These are phyloP conservation scores for Aspergillus sp. DNA, from an alignment of 2,329 filamentous ascomycete genomes.

Conservation along the genomic window DNA sequence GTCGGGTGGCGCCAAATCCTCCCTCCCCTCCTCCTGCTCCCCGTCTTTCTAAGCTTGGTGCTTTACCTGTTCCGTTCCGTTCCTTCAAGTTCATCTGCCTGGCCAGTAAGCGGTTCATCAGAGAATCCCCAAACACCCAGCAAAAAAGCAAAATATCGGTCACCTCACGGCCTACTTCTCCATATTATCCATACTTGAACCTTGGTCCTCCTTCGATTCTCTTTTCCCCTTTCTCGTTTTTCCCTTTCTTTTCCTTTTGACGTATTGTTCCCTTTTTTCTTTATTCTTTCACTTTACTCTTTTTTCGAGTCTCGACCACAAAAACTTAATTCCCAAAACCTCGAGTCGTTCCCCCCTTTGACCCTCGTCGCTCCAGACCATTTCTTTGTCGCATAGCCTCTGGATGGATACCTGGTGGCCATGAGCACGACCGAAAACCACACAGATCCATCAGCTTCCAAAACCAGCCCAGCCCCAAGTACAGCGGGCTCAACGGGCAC, in stretches of 20 bases:
- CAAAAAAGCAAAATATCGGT: neutral
- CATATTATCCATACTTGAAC: slow-evolving; percentile 6
- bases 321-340: neutral
- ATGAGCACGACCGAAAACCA: slow-evolving; percentile 39
- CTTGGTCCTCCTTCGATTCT: slow-evolving; percentile 11
- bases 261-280: slow-evolving; percentile 12
- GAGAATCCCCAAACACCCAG: neutral
- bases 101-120: neutral
- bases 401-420: slow-evolving; percentile 35
- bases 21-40: slow-evolving; percentile 1
- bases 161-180: neutral
- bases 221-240: slow-evolving; percentile 10
- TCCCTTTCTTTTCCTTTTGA: neutral
- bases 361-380: slow-evolving; percentile 4
- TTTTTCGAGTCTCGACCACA: too few species aligned
- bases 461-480: slow-evolving; percentile 36
- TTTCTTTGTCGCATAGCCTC: slow-evolving; percentile 15
- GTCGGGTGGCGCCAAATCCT: slow-evolving; percentile 15
- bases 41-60: neutral
- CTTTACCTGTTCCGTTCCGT: neutral
- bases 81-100: neutral
- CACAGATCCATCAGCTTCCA: slow-evolving; percentile 27
- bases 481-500: slow-evolving; percentile 39
- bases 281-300: neutral
- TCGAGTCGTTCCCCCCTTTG: neutral